Evolutionary conservation across 179 eudicot species (phyloP), one percentile per base, ranked within the genome.

Genomic region (Patellifolia procumbens): DNA sequence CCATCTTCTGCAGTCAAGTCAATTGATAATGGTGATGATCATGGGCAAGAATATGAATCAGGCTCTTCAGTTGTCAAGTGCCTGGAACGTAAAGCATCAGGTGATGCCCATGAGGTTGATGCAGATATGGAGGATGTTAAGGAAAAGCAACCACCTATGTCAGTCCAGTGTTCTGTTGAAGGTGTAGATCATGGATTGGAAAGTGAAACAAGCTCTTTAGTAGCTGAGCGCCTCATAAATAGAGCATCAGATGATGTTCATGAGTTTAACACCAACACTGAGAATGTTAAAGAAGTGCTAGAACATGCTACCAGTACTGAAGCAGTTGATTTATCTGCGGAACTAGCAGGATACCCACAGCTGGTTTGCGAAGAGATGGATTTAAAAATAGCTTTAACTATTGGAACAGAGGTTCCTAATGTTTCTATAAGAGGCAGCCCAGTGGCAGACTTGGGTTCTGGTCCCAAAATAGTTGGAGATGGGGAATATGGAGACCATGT

Each of bases 341-440:
- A 65, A 17, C 67, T 24, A 32, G 74, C 42, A 60, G 34, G 69
- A 62, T 81, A 83, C 37, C 59, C 26, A 13, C 37, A 46, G 35
- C 8, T 45, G 19, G 39, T 46, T 28, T 19, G 15, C 39, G n/a
- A 46, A 22, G 11, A 26, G 7, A 13, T 67, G 32, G 39, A 13
- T 12, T 32, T 8, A 16, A 34, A 12, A 45, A 45, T 11, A 32
- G 66, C 52, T 68, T 65, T 56, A 5, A n/a, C 69, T 19, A n/a
- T 70, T 53, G 81, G 80, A 56, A 69, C 67, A 74, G 70, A 63
- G 32, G 79, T 16, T 64, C 60, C 77, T 46, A 72, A 68, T 29
- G 58, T 71, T n/a, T 53, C 58, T 72, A 73, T 53, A 52, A 79
- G 45, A 70, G 78, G 68, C 43, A 77, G 74, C 68, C 32, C 53